phyloP scores from a whole-genome alignment of 169 alveolate genomes.

The Plasmodium inui region DNA sequence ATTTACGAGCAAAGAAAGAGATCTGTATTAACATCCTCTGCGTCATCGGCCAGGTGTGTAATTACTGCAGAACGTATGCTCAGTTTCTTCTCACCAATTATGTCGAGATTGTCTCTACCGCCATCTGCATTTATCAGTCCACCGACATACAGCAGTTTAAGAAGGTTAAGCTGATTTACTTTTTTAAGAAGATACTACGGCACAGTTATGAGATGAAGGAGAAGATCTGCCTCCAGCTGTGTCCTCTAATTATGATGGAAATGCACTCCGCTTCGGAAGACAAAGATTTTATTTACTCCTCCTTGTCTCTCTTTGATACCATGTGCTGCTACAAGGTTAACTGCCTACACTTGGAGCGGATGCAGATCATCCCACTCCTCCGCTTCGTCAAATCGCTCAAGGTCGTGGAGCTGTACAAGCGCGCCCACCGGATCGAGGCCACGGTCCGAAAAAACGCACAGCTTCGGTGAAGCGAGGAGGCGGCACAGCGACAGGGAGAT shows the following conservation, averaged over 20 bases:
- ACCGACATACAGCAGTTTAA: conserved; percentile 10
- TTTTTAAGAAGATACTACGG: conserved; percentile 23
- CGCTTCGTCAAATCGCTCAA: conserved; percentile 16
- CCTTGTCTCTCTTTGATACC: conserved; percentile 21
- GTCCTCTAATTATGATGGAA: conserved; percentile 46
- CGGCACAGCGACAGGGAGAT: background rate
- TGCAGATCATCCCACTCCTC: conserved; percentile 19
- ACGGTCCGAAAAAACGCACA: background rate
- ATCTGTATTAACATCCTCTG: conserved; percentile 63
- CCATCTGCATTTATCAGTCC: conserved; percentile 38
- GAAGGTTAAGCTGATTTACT: conserved; percentile 32
- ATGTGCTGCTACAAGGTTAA: conserved; percentile 27
- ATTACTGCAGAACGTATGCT: conserved; percentile 26
- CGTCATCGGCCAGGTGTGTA: conserved; percentile 37
- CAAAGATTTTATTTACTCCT: conserved; percentile 43
- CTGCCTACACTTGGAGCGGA: background rate
- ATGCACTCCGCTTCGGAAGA: conserved; percentile 8
- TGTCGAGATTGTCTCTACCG: conserved; percentile 11
- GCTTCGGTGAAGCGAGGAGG: background rate
- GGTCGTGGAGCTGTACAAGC: conserved; percentile 27
- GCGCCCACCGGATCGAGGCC: conserved; percentile 3
- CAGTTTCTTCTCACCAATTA: conserved; percentile 29
- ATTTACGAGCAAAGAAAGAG: conserved; percentile 28
- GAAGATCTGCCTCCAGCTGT: conserved; percentile 25
- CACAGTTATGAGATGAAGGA: conserved; percentile 16